Conservation (phyloP, 202 grass and related monocot species). For the Brachypodium distachyon region DNA sequence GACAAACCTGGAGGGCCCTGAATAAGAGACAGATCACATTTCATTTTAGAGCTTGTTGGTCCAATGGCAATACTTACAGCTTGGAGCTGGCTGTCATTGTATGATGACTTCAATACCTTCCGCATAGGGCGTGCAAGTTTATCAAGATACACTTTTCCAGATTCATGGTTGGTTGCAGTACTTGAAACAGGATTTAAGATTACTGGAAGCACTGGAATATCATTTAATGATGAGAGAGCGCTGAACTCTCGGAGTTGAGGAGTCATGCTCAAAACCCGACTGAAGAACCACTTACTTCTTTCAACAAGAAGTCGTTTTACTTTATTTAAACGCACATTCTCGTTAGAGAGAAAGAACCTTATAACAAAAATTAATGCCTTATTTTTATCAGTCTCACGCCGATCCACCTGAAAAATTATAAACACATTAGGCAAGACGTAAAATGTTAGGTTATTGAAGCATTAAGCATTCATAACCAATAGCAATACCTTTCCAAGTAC, state of each 20-base stretch:
- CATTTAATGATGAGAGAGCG: slow-evolving; percentile 75
- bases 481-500: slow-evolving; percentile 82
- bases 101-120: slow-evolving; percentile 62
- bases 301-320: slow-evolving; percentile 72
- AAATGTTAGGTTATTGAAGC: slow-evolving; percentile 21
- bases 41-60: slow-evolving; percentile 20
- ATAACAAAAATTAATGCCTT: slow-evolving; percentile 67
- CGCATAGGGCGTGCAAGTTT: slow-evolving; percentile 50
- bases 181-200: slow-evolving; percentile 68
- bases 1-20: slow-evolving; percentile 92
- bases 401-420: slow-evolving; percentile 59
- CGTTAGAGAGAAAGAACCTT: slow-evolving; percentile 66
- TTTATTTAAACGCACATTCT: slow-evolving; percentile 63
- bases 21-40: slow-evolving; percentile 83
- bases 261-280: slow-evolving; percentile 79
- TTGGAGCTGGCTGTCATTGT: slow-evolving; percentile 80
- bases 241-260: slow-evolving; percentile 90
- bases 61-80: slow-evolving; percentile 62
- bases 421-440: slow-evolving; percentile 2
- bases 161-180: slow-evolving; percentile 34
- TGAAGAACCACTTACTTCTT: slow-evolving; percentile 92
- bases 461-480: slow-evolving; percentile 11
- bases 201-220: slow-evolving; percentile 84
- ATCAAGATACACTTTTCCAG: slow-evolving; percentile 45
- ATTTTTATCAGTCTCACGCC: slow-evolving; percentile 69